Evolutionary conservation across 208 protist genomes (phyloP), one percentile per base, ranked within the genome.

Genomic region (Strigomonas galati): DNA sequence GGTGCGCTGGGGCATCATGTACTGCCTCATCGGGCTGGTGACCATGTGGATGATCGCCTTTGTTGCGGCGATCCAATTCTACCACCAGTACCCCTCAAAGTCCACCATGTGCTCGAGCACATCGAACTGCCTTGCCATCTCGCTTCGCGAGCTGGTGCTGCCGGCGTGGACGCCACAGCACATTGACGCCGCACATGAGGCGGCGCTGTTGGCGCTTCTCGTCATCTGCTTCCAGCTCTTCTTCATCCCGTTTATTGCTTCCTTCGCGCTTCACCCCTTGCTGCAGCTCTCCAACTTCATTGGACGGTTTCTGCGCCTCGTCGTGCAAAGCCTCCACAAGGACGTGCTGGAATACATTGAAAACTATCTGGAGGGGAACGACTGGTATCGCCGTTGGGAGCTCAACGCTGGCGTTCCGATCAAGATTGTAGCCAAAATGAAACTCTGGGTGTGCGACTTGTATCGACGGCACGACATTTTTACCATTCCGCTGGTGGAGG

Each of bases 11-110:
- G 74, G 74, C 17, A 30, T 88, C 30, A 27, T 79, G n/a, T 86
- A 89, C 76, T 67, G 75, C 31, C 30, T 85, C 12, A 37, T 87
- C 2, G 75, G 76, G 2, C 74, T 90, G 37, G 24, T 82, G 0
- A 89, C 77, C 0, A 70, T 90, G 17, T 93, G 81, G 81, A 90
- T 90, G 83, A 81, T 90, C 35, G 53, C 74, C 3, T 93, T 89
- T 61, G 83, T 93, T 46, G 81, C 83, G 30, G 71, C 82, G 6
- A 69, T 85, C 37, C 81, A 87, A 55, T 74, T 81, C 1, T 23
- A 69, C 21, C 26, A 63, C 10, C 14, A 23, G 27, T 35, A 55
- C 17, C 3, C 51, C 12, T 12, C 1, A 37, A 43, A 52, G 24
- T 7, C 44, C 2, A 62, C 66, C 21, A 67, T 88, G 0, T 92